Conservation (phyloP, 352 stramenopile genomes). For the Globisporangium okanoganense region DNA sequence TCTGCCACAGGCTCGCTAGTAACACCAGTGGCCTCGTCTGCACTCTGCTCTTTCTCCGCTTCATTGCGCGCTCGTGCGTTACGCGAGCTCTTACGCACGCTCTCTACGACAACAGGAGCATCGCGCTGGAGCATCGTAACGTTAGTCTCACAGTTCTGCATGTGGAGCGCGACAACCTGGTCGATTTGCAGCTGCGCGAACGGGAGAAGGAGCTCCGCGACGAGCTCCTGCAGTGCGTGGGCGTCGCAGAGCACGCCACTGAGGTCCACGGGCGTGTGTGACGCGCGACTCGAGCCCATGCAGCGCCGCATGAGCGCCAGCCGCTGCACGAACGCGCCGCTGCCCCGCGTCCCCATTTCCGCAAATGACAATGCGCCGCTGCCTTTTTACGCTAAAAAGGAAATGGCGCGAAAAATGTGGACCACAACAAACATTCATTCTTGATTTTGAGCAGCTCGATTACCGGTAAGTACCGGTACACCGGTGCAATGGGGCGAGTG, state of each 20-base stretch:
- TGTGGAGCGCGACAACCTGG: constrained; percentile 42
- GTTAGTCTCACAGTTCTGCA: constrained; percentile 5
- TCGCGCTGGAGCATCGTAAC: neutral
- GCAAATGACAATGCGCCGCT: too few relatives aligned
- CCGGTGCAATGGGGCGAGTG: too few relatives aligned
- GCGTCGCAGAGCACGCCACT: constrained; percentile 32
- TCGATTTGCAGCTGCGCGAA: constrained; percentile 43
- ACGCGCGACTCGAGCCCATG: constrained; percentile 23
- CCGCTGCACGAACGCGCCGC: constrained; percentile 31
- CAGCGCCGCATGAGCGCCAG: constrained; percentile 39
- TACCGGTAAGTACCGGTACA: too few relatives aligned
- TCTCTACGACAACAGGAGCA: neutral
- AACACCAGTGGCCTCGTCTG: neutral
- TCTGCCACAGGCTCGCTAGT: neutral
- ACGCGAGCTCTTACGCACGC: neutral
- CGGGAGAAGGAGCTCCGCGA: constrained; percentile 33
- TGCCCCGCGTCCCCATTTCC: neutral
- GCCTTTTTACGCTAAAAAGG: too few relatives aligned
- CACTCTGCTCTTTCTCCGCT: neutral
- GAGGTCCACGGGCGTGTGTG: constrained; percentile 34
- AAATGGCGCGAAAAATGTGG: neutral
- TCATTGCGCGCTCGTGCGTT: neutral
- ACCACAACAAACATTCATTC: neutral
- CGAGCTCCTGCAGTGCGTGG: constrained; percentile 26
- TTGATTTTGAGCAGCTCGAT: too few relatives aligned